phyloP scores from a whole-genome alignment of 257 asterid genomes.

The Eustoma russellianum region DNA sequence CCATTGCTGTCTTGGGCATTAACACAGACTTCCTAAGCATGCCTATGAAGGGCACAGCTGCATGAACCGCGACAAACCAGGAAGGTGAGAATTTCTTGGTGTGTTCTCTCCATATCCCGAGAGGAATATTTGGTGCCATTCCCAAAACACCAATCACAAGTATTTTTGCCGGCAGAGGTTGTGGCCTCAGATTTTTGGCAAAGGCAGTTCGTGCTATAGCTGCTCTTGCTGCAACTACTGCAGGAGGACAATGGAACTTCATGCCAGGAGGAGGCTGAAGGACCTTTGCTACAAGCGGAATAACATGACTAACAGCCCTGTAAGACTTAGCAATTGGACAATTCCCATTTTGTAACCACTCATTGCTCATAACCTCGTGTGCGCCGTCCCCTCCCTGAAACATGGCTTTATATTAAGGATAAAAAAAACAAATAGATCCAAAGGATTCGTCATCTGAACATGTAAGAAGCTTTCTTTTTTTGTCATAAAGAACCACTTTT shows the following conservation, averaged over 20 bases:
- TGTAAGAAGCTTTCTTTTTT: too few relatives aligned
- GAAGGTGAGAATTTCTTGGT: constrained; percentile 76
- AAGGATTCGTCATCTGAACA: not conserved
- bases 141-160: constrained; percentile 69
- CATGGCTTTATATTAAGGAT: not conserved
- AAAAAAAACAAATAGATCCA: not conserved
- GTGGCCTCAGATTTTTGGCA: constrained; percentile 78
- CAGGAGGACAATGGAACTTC: constrained; percentile 66
- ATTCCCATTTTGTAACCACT: constrained; percentile 78
- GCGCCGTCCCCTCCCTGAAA: constrained; percentile 50
- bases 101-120: constrained; percentile 94
- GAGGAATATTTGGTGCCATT: constrained; percentile 80
- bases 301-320: constrained; percentile 65
- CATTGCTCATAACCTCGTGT: constrained; percentile 69
- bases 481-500: too few relatives aligned
- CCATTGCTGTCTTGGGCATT: constrained; percentile 96
- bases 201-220: constrained; percentile 76
- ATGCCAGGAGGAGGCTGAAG: constrained; percentile 84
- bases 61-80: constrained; percentile 90
- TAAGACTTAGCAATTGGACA: constrained; percentile 94
- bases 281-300: constrained; percentile 79
- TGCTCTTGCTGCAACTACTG: constrained; percentile 67
- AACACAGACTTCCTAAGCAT: constrained; percentile 75
- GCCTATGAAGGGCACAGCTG: constrained; percentile 90
- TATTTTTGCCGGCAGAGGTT: constrained; percentile 68